Conservation (phyloP, 345 rosid genomes). For the Aurinia saxatilis region DNA sequence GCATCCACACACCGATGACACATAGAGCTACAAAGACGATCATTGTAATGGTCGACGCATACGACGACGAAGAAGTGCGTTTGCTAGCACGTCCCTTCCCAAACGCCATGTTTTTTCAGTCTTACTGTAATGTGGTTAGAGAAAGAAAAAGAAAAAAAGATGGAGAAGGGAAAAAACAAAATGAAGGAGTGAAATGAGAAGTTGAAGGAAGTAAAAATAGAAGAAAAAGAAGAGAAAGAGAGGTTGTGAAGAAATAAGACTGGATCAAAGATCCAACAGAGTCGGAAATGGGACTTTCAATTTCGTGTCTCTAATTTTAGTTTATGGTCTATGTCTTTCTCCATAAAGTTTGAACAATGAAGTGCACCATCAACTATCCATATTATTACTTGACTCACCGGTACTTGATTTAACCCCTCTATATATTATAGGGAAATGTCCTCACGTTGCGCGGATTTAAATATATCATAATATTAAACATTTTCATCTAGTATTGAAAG, state of each 20-base stretch:
- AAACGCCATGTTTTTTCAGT: slow-evolving; percentile 34
- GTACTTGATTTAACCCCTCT: too few relatives aligned
- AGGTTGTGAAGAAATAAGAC: slow-evolving; percentile 42
- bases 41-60: slow-evolving; percentile 60
- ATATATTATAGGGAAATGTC: too few relatives aligned
- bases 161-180: background rate
- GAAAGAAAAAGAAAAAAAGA: slow-evolving; percentile 2
- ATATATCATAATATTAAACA: too few relatives aligned
- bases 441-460: too few relatives aligned
- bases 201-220: slow-evolving; percentile 19
- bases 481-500: too few relatives aligned
- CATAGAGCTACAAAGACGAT: slow-evolving; percentile 57
- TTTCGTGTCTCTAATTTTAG: slow-evolving; percentile 22
- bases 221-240: slow-evolving; percentile 16
- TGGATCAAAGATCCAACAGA: slow-evolving; percentile 50
- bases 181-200: slow-evolving; percentile 29
- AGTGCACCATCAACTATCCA: too few relatives aligned
- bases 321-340: slow-evolving; percentile 15
- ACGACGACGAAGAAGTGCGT: slow-evolving; percentile 43
- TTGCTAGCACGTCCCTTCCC: slow-evolving; percentile 53
- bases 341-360: too few relatives aligned
- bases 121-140: background rate
- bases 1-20: slow-evolving; percentile 78
- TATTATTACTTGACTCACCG: too few relatives aligned
- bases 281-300: slow-evolving; percentile 38